These are phyloP conservation scores for Leccinum glutinopallens DNA, from an alignment of 1,284 basidiomycete species.

Conservation along the genomic window DNA sequence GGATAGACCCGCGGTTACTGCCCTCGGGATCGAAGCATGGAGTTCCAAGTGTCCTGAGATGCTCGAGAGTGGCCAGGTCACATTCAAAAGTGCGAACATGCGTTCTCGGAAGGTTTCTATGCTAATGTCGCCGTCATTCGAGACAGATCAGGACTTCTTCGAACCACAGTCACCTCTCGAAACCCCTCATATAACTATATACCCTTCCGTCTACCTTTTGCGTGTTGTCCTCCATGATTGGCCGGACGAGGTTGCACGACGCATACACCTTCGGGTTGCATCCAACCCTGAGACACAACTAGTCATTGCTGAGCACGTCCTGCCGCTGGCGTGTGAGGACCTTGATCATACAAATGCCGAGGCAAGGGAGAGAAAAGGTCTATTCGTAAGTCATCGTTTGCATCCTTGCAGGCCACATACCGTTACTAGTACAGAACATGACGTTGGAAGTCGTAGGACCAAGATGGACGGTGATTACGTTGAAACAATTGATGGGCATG, in stretches of 20 bases:
- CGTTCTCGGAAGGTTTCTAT: constrained; percentile 1
- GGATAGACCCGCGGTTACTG: constrained; percentile 63
- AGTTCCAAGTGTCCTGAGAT: constrained; percentile 59
- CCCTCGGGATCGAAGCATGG: constrained; percentile 67
- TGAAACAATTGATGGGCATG: too few relatives aligned
- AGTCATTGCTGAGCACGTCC: constrained; percentile 67
- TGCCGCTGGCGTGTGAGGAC: constrained; percentile 51
- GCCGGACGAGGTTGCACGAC: constrained; percentile 62
- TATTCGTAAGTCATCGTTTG: too few relatives aligned
- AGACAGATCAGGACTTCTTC: constrained; percentile 70
- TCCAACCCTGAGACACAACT: constrained; percentile 55
- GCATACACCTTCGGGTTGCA: constrained; percentile 54
- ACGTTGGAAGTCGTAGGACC: too few relatives aligned
- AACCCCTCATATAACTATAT: constrained; percentile 32
- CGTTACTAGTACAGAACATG: too few relatives aligned
- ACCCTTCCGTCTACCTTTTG: constrained; percentile 65
- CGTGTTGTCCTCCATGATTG: constrained; percentile 75
- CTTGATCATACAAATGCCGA: constrained; percentile 5
- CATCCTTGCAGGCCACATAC: too few relatives aligned
- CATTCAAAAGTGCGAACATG: constrained; percentile 52
- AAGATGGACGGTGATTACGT: too few relatives aligned
- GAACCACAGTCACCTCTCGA: constrained; percentile 51
- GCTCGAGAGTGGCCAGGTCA: constrained; percentile 55
- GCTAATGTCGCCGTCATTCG: not conserved
- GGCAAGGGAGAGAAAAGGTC: constrained; percentile 2